phyloP scores from a whole-genome alignment of 441 rosid genomes.

The Mallotus japonicus region DNA sequence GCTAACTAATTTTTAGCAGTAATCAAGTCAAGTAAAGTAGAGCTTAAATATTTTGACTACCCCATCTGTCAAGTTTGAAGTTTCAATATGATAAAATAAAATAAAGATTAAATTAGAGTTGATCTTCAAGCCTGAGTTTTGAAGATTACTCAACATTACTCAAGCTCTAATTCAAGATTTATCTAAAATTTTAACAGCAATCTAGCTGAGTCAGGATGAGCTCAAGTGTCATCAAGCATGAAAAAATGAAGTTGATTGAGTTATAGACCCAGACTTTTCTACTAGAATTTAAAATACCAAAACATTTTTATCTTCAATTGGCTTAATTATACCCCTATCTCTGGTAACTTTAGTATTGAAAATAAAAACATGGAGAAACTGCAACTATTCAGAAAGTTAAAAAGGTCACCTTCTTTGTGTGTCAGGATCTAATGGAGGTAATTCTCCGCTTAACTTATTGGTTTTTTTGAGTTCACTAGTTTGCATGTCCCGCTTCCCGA shows the following conservation, averaged over 20 bases:
- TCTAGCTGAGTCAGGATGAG: no score
- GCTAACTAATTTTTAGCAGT: neutral
- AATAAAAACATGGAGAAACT: conserved; percentile 4
- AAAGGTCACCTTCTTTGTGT: conserved; percentile 59
- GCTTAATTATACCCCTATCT: neutral
- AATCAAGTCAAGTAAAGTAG: neutral
- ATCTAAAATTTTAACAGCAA: no score
- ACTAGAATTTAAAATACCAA: no score
- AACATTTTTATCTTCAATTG: neutral
- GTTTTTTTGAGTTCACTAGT: conserved; percentile 35
- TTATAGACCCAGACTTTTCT: no score
- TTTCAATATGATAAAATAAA: neutral
- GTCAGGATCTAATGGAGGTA: conserved; percentile 55
- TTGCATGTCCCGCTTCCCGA: conserved; percentile 29
- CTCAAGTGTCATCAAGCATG: no score
- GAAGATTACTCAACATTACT: neutral
- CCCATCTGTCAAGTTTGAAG: neutral
- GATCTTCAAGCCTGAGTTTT: neutral
- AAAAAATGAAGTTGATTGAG: no score
- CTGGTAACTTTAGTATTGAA: neutral
- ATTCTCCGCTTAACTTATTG: conserved; percentile 38
- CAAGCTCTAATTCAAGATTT: neutral
- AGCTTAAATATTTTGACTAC: neutral
- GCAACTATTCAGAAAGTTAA: neutral
- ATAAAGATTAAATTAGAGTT: neutral